Conservation (phyloP, 345 rosid species). For the Kandelia obovata region DNA sequence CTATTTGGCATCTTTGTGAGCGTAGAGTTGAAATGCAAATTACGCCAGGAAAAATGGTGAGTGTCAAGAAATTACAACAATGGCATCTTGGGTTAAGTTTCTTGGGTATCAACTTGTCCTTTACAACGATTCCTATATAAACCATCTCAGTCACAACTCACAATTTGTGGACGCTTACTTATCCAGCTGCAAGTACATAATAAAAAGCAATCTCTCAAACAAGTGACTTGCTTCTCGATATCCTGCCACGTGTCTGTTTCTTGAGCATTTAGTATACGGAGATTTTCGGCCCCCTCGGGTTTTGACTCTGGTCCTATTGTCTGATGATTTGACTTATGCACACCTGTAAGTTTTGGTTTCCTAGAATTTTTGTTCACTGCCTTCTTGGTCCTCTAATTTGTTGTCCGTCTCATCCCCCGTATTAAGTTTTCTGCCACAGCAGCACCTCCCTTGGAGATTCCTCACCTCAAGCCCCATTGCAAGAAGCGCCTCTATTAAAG, state of each 20-base stretch:
- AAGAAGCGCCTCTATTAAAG: background rate
- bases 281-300: constrained; percentile 1
- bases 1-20: no score
- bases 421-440: background rate
- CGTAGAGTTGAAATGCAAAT: constrained; percentile 6
- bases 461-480: constrained; percentile 12
- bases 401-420: constrained; percentile 2
- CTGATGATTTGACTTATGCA: constrained; percentile 1
- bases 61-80: constrained; percentile 4
- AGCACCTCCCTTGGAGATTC: constrained; percentile 12
- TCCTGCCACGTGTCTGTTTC: constrained; percentile 3
- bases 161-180: constrained; percentile 10
- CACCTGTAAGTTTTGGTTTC: constrained; percentile 8
- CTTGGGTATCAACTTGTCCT: background rate
- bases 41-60: background rate
- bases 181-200: background rate
- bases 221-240: constrained; percentile 12
- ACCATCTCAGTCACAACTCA: constrained; percentile 1
- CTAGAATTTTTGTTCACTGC: background rate
- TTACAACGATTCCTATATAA: background rate
- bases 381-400: background rate
- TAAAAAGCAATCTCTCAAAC: constrained; percentile 8
- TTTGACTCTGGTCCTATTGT: constrained; percentile 1
- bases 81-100: background rate
- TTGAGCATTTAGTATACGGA: constrained; percentile 11